phyloP scores from a whole-genome alignment of 257 asterid species.

The Verbena officinalis region DNA sequence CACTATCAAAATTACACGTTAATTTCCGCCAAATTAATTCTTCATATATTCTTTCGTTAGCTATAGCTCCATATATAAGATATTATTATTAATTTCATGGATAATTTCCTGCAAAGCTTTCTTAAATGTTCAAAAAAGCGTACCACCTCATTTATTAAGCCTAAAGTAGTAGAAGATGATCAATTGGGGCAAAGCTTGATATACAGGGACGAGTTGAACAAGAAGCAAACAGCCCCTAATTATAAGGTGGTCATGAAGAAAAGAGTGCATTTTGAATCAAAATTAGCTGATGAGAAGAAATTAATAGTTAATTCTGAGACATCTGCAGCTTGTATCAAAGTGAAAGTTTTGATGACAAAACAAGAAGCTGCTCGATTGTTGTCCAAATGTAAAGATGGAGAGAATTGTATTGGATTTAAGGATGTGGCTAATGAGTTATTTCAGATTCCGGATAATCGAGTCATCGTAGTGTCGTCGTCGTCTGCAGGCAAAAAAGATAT shows the following conservation, averaged over 20 bases:
- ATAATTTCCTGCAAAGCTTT: constrained; percentile 16
- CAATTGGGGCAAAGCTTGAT: not conserved
- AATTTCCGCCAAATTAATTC: not conserved
- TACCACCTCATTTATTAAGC: not conserved
- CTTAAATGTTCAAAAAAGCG: not conserved
- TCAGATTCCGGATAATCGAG: not conserved
- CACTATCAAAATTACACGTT: not conserved
- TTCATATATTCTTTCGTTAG: not conserved
- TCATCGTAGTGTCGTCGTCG: not conserved
- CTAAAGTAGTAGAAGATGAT: constrained; percentile 2
- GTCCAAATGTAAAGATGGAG: constrained; percentile 26
- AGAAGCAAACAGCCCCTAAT: not conserved
- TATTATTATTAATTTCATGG: no score
- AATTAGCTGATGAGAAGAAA: constrained; percentile 4
- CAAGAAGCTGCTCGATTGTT: constrained; percentile 30
- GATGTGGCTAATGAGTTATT: constrained; percentile 20
- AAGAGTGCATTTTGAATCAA: constrained; percentile 30
- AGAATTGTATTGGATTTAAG: constrained; percentile 12
- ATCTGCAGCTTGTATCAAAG: not conserved
- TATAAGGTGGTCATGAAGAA: no score
- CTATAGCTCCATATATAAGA: no score
- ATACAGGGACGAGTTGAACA: constrained; percentile 17
- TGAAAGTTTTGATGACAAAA: constrained; percentile 32
- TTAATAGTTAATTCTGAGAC: not conserved
- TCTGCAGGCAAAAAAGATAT: not conserved